Conservation (phyloP, 148 eudicot genomes). For the Oxyria digyna region DNA sequence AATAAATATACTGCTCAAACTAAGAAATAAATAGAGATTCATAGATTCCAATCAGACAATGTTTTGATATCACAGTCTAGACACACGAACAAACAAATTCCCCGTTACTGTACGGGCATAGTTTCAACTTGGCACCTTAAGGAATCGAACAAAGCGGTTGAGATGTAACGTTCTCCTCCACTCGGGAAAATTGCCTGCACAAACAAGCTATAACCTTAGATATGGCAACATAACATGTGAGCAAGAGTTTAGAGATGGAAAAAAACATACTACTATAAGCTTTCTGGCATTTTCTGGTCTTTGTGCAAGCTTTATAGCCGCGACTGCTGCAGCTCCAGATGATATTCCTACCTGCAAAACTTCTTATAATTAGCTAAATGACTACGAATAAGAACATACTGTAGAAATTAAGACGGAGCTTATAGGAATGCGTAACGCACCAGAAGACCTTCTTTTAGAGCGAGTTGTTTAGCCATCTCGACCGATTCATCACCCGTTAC, state of each 20-base stretch:
- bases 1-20: too few relatives aligned
- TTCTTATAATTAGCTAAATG: too few relatives aligned
- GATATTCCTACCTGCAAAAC: slow-evolving; percentile 74
- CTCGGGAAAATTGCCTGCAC: slow-evolving; percentile 27
- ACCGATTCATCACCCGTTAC: slow-evolving; percentile 18
- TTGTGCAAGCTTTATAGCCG: slow-evolving; percentile 53
- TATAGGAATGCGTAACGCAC: slow-evolving; percentile 14
- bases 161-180: slow-evolving; percentile 35
- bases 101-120: slow-evolving; percentile 13
- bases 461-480: slow-evolving; percentile 27
- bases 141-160: slow-evolving; percentile 33
- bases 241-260: background rate
- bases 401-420: background rate
- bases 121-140: slow-evolving; percentile 29
- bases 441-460: slow-evolving; percentile 38
- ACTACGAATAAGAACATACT: background rate
- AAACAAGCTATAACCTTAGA: too few relatives aligned
- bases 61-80: too few relatives aligned
- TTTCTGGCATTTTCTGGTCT: slow-evolving; percentile 64
- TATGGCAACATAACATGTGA: background rate
- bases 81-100: too few relatives aligned
- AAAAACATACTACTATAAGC: slow-evolving; percentile 49
- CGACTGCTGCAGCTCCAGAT: slow-evolving; percentile 81
- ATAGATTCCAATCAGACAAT: too few relatives aligned
- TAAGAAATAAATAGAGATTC: too few relatives aligned